Evolutionary conservation across 192 early-diverging fungal genomes (phyloP).

Genomic region (Obelidium mucronatum): DNA sequence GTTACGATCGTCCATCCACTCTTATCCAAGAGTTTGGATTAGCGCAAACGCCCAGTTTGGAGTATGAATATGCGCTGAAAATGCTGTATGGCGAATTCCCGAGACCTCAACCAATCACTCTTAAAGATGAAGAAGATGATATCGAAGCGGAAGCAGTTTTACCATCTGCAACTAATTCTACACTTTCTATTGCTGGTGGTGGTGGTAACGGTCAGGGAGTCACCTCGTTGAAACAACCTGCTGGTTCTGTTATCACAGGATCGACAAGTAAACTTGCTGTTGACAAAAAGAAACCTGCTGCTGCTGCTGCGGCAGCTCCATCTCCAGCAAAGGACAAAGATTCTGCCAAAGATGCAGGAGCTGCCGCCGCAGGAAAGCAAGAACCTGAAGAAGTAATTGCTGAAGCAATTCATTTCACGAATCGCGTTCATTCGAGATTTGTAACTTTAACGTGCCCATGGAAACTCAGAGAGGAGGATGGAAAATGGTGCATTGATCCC

Average conservation of each 20-base stretch:
- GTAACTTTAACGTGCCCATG: constrained; percentile 14
- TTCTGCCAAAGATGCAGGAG: neutral
- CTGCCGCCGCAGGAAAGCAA: neutral
- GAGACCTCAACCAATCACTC: neutral
- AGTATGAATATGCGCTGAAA: constrained; percentile 33
- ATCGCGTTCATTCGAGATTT: constrained; percentile 9
- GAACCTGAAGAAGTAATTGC: constrained; percentile 26
- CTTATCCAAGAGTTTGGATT: neutral
- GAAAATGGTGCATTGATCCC: constrained; percentile 38
- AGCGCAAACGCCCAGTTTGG: constrained; percentile 14
- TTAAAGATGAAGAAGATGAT: neutral
- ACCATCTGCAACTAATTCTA: neutral
- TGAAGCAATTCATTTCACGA: constrained; percentile 16
- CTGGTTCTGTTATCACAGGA: neutral
- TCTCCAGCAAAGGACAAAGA: neutral
- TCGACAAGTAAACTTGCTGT: constrained; percentile 3
- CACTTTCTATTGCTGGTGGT: neutral
- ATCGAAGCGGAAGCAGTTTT: neutral
- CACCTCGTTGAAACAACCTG: neutral
- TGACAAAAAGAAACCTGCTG: constrained; percentile 26
- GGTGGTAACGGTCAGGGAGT: too few relatives aligned
- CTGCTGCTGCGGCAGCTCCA: neutral
- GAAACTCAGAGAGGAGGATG: constrained; percentile 15
- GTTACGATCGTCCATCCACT: constrained; percentile 49
- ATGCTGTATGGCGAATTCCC: constrained; percentile 18